Conservation (phyloP, 1,139 yeast genomes). For the Magnusiomyces magnusii region DNA sequence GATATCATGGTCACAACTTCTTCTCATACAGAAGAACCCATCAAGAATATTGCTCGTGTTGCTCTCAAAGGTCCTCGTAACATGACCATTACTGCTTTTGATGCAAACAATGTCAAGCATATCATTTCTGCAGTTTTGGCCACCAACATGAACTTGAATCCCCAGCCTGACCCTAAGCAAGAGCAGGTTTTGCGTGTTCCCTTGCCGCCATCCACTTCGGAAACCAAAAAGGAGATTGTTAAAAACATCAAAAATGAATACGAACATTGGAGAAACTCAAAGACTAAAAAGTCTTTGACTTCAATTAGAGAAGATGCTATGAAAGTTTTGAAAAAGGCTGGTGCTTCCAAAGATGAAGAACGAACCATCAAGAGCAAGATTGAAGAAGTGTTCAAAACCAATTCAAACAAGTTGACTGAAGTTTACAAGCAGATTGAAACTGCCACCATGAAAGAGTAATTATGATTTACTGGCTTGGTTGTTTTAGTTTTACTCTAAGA, state of each 20-base stretch:
- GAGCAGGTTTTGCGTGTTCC: constrained; percentile 68
- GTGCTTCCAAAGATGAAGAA: constrained; percentile 33
- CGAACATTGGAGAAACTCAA: constrained; percentile 57
- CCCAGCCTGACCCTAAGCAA: constrained; percentile 64
- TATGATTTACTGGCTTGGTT: no score
- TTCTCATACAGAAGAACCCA: constrained; percentile 40
- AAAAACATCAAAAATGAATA: constrained; percentile 52
- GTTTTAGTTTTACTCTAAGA: no score
- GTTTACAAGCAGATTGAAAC: constrained; percentile 39
- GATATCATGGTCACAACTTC: constrained; percentile 43
- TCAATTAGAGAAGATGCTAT: constrained; percentile 55
- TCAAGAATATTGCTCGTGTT: constrained; percentile 68
- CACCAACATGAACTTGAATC: constrained; percentile 65
- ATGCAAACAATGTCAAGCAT: constrained; percentile 62
- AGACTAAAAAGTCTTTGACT: constrained; percentile 47
- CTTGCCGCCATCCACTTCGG: constrained; percentile 68
- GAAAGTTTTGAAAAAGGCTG: constrained; percentile 52
- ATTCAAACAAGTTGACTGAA: constrained; percentile 49
- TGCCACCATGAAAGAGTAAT: constrained; percentile 11
- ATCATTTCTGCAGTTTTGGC: constrained; percentile 64
- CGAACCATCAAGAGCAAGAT: constrained; percentile 48
- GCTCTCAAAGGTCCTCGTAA: constrained; percentile 61
- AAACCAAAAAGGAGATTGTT: constrained; percentile 50
- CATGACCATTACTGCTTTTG: constrained; percentile 71
- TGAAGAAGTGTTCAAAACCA: constrained; percentile 62